Conservation (phyloP, 495 filamentous ascomycete species). For the Tetracladium marchalianum region DNA sequence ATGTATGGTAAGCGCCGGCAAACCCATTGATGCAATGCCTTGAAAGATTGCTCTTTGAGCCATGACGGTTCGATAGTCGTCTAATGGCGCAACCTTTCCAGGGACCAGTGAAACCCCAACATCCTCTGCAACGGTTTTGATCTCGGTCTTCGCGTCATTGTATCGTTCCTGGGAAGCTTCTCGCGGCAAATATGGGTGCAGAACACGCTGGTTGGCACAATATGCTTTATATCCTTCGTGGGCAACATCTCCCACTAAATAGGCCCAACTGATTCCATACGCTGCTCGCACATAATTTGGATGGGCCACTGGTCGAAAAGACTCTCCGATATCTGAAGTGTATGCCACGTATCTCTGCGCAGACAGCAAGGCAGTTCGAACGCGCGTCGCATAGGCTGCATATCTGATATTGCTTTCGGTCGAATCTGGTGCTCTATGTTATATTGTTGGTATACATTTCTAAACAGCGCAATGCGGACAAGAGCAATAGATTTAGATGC, state of each 20-base stretch:
- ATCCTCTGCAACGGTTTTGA: slow-evolving; percentile 12
- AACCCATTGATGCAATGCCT: slow-evolving; percentile 79
- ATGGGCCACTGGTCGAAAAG: slow-evolving; percentile 88
- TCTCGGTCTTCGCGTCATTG: slow-evolving; percentile 19
- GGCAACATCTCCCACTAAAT: slow-evolving; percentile 79
- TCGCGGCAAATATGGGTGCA: slow-evolving; percentile 18
- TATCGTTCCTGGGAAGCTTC: slow-evolving; percentile 19
- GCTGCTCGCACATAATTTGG: slow-evolving; percentile 69
- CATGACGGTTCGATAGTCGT: slow-evolving; percentile 90
- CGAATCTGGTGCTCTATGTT: slow-evolving; percentile 58
- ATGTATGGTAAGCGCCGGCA: slow-evolving; percentile 94
- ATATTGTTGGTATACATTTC: slow-evolving; percentile 10
- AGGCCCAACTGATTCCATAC: slow-evolving; percentile 88
- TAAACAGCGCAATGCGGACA: background rate
- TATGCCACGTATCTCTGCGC: slow-evolving; percentile 97
- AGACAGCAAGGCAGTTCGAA: slow-evolving; percentile 80
- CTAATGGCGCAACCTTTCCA: slow-evolving; percentile 59
- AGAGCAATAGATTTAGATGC: background rate
- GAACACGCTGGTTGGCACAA: slow-evolving; percentile 54
- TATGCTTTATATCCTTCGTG: slow-evolving; percentile 97
- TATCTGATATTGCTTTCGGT: slow-evolving; percentile 83
- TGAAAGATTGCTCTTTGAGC: slow-evolving; percentile 85
- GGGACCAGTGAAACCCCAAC: slow-evolving; percentile 17
- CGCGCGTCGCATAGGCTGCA: slow-evolving; percentile 79
- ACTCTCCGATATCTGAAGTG: slow-evolving; percentile 94